These are phyloP conservation scores for Haematococcus lacustris DNA, from an alignment of 139 green algal genomes.

Conservation along the genomic window DNA sequence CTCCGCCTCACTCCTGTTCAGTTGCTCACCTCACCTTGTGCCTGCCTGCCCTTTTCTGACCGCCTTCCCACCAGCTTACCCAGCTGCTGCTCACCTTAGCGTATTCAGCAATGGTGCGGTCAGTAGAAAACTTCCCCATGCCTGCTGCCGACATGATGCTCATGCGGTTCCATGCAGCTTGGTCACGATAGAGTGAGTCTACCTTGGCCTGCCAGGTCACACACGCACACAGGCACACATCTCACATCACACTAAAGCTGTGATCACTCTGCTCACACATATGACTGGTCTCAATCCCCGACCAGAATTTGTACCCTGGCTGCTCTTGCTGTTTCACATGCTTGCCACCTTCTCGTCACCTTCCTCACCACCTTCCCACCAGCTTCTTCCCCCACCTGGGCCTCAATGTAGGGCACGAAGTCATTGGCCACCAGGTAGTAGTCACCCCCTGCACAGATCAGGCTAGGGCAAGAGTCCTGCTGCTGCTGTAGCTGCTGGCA, in stretches of 20 bases:
- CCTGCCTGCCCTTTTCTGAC: background rate
- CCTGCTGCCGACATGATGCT: conserved; percentile 64
- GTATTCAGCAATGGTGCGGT: conserved; percentile 84
- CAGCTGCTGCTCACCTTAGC: conserved; percentile 31
- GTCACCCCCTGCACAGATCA: conserved; percentile 56
- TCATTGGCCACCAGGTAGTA: conserved; percentile 97
- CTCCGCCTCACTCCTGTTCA: background rate
- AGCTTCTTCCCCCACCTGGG: conserved; percentile 48
- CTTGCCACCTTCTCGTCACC: background rate
- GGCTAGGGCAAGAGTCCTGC: too few species aligned
- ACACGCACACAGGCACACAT: background rate
- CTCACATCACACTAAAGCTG: background rate
- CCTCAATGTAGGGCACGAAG: conserved; percentile 86
- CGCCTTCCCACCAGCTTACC: background rate
- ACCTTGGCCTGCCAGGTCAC: conserved; percentile 46
- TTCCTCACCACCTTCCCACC: background rate
- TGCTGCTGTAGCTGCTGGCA: too few species aligned
- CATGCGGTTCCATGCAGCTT: conserved; percentile 55
- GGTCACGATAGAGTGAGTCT: conserved; percentile 62
- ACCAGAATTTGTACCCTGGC: background rate
- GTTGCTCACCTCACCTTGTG: background rate
- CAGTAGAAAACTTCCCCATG: conserved; percentile 75
- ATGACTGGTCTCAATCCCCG: background rate
- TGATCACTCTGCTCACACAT: background rate
- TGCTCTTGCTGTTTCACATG: too few species aligned